Base-by-base conservation (phyloP, 768 basidiomycete species). In the Arthromyces matolae region DNA sequence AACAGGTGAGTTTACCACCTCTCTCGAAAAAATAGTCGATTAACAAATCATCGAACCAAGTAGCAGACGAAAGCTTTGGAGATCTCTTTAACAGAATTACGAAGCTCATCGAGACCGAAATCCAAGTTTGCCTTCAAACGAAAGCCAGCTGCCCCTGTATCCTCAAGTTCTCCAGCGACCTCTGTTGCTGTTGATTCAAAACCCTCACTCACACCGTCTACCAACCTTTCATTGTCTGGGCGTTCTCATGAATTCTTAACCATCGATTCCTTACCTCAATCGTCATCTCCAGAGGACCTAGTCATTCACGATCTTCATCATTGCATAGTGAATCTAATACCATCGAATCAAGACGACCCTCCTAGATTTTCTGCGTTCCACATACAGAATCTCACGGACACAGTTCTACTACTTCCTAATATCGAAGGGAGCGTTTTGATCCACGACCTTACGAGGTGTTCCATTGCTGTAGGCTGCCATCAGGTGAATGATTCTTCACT, bases 361-460 rank as follows among this genome's bases (percentile, higher is more conserved):
- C 49, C 54, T 16, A 36, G 44, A 35, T 59, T 79, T 22, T 79
- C 82, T 0, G 80, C 86, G 0, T 55, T 90, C 8, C 87, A 92
- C 57, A 72, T 81, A 16, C 75, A 74, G n/a, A 73, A 79, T 38
- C 54, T 93, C 18, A 70, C 64, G 3, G 71, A 81, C 47, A 80
- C 79, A 9, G 60, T 93, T 3, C 61, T 95, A 18, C 61, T 93
- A 13, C 68, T 90, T 6, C 87, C 89, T 0, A 56, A 59, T 9
- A 70, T 90, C 18, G 59, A 76, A 6, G 89, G 91, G 1, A 93
- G 90, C 56, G 78, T 84, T 8, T 68, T 94, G 44, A 63, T 93
- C 1, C 79, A 89, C 54, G 75, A 84, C 51, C 54, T 92, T 24
- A 64, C 66, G 16, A 63, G 73, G 14, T 91, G 86, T 54, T 66